These are phyloP conservation scores for Russula abietina DNA, from an alignment of 768 basidiomycete species.

Conservation along the genomic window DNA sequence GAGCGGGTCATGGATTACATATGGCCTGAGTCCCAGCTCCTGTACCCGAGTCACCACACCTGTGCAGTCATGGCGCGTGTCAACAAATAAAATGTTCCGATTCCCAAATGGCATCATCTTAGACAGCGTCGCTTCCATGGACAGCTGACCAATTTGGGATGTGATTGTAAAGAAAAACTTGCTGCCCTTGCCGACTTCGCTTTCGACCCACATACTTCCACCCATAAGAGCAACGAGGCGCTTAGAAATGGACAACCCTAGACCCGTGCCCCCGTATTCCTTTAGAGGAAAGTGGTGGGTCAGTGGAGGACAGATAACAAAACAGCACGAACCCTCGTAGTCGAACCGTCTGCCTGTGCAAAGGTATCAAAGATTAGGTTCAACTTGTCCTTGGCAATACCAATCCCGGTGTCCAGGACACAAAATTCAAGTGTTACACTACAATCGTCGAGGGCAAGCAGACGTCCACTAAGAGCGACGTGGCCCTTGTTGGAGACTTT, in stretches of 20 bases:
- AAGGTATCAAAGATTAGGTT: conserved; percentile 99
- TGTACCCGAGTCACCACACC: conserved; percentile 71
- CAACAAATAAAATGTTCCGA: conserved; percentile 86
- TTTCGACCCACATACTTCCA: conserved; percentile 98
- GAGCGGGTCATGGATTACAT: conserved; percentile 69
- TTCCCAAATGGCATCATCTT: conserved; percentile 87
- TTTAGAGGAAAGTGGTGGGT: conserved; percentile 29
- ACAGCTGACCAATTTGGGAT: conserved; percentile 70
- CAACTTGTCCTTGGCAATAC: conserved; percentile 96
- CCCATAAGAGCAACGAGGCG: conserved; percentile 94
- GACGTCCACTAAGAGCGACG: conserved; percentile 81
- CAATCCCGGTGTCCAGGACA: conserved; percentile 96
- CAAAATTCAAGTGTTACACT: conserved; percentile 93
- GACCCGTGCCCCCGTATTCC: conserved; percentile 97
- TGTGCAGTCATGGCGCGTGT: conserved; percentile 71
- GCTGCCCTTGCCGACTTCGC: conserved; percentile 86
- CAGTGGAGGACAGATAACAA: neutral
- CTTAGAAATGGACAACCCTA: conserved; percentile 96
- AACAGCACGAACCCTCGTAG: conserved; percentile 67
- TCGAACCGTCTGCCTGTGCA: conserved; percentile 97
- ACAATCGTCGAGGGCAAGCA: conserved; percentile 72
- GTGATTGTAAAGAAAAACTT: conserved; percentile 97
- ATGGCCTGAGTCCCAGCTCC: conserved; percentile 74
- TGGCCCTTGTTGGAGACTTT: conserved; percentile 59
- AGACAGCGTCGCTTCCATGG: conserved; percentile 61